phyloP scores from a whole-genome alignment of 1,284 basidiomycete genomes.

The Mycena sp. region DNA sequence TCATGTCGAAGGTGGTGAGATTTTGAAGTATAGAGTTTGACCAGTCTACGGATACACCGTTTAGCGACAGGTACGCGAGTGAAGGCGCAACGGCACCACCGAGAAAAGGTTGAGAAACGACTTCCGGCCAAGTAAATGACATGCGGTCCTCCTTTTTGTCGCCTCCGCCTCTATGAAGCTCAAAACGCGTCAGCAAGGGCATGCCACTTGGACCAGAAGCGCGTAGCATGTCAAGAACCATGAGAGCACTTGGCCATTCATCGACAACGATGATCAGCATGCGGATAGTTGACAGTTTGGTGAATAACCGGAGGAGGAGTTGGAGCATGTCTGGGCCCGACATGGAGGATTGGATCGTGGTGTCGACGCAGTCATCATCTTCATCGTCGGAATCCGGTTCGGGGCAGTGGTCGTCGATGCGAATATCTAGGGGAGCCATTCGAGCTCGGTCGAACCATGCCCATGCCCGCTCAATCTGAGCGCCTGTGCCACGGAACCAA shows the following conservation, averaged over 20 bases:
- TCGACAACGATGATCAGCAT: slow-evolving; percentile 63
- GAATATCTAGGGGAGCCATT: slow-evolving; percentile 60
- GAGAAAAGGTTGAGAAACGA: slow-evolving; percentile 52
- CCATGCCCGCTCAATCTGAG: slow-evolving; percentile 56
- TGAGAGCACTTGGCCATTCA: slow-evolving; percentile 58
- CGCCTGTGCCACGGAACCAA: slow-evolving; percentile 60
- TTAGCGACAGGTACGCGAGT: slow-evolving; percentile 58
- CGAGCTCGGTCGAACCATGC: slow-evolving; percentile 65
- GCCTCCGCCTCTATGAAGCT: slow-evolving; percentile 63
- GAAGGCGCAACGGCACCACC: slow-evolving; percentile 52
- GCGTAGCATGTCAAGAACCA: slow-evolving; percentile 57
- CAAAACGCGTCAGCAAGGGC: slow-evolving; percentile 62
- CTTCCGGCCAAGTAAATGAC: slow-evolving; percentile 44
- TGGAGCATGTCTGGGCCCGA: slow-evolving; percentile 53
- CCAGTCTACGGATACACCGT: slow-evolving; percentile 69
- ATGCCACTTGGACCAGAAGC: slow-evolving; percentile 42
- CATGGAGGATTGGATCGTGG: slow-evolving; percentile 44
- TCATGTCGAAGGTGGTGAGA: slow-evolving; percentile 67
- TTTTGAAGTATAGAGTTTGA: slow-evolving; percentile 53
- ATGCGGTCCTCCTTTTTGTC: slow-evolving; percentile 52
- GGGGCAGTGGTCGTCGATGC: slow-evolving; percentile 47
- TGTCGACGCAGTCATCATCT: slow-evolving; percentile 56
- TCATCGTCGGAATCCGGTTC: slow-evolving; percentile 36
- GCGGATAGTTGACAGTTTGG: slow-evolving; percentile 60
- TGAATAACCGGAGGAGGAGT: slow-evolving; percentile 58